Evolutionary conservation across 2,329 filamentous ascomycete genomes (phyloP).

Genomic region (Colletotrichum agaves): DNA sequence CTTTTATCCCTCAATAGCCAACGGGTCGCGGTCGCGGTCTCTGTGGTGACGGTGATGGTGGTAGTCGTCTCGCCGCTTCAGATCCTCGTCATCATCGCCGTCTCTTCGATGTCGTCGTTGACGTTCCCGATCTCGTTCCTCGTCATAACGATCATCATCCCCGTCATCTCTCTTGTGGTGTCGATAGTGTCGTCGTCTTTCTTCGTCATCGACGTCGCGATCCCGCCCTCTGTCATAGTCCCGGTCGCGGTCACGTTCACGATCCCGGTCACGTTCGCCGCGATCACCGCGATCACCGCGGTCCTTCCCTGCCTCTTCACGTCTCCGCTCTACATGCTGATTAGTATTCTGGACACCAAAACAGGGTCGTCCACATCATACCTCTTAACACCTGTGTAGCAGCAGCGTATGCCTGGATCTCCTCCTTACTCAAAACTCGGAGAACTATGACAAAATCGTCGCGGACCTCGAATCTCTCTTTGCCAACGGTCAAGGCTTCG

Average conservation of each 20-base stretch:
- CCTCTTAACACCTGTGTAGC: slow-evolving; percentile 85
- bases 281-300: slow-evolving; percentile 48
- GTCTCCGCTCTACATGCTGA: slow-evolving; percentile 45
- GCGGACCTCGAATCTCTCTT: slow-evolving; percentile 92
- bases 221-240: slow-evolving; percentile 39
- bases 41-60: slow-evolving; percentile 48
- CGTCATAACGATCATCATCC: slow-evolving; percentile 50
- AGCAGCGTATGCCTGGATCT: slow-evolving; percentile 87
- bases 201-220: slow-evolving; percentile 44
- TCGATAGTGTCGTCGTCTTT: slow-evolving; percentile 39
- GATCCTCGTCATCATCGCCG: slow-evolving; percentile 43
- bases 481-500: slow-evolving; percentile 84
- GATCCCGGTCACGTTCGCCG: slow-evolving; percentile 45
- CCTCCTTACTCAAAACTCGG: slow-evolving; percentile 85
- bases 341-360: background rate
- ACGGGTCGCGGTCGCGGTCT: slow-evolving; percentile 44
- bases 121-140: slow-evolving; percentile 44
- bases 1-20: slow-evolving; percentile 34
- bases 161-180: slow-evolving; percentile 47
- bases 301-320: slow-evolving; percentile 46
- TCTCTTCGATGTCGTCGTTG: slow-evolving; percentile 44
- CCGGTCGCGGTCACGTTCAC: slow-evolving; percentile 47
- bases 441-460: slow-evolving; percentile 94
- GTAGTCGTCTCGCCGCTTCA: slow-evolving; percentile 43
- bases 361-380: slow-evolving; percentile 53